phyloP scores from a whole-genome alignment of 768 basidiomycete genomes.

The Psilocybe cyanescens region DNA sequence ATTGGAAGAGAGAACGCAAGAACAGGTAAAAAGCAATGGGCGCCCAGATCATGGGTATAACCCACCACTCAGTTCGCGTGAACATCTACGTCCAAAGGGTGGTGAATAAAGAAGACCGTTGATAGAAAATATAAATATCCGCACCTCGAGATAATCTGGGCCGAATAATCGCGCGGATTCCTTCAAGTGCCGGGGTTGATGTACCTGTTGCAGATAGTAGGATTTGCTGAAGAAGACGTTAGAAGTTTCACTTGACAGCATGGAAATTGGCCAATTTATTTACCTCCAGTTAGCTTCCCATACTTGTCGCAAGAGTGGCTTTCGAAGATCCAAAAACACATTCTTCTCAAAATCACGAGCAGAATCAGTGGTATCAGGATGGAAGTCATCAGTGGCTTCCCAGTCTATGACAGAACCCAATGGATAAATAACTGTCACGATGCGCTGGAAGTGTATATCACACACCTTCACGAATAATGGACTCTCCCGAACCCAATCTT shows the following conservation, averaged over 20 bases:
- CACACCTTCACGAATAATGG: conserved; percentile 79
- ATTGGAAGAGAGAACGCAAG: conserved; percentile 82
- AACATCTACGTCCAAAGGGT: conserved; percentile 50
- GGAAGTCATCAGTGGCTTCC: conserved; percentile 88
- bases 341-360: conserved; percentile 85
- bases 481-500: conserved; percentile 74
- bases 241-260: background rate
- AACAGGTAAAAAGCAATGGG: conserved; percentile 85
- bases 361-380: conserved; percentile 88
- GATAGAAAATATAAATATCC: conserved; percentile 17
- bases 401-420: conserved; percentile 58
- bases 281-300: conserved; percentile 87
- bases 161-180: conserved; percentile 90
- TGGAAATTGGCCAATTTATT: conserved; percentile 20
- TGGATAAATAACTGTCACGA: conserved; percentile 1
- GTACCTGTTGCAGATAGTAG: conserved; percentile 95
- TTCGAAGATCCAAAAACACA: conserved; percentile 88
- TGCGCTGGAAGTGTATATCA: conserved; percentile 17
- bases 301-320: conserved; percentile 85
- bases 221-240: conserved; percentile 64
- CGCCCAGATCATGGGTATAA: conserved; percentile 89
- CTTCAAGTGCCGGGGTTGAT: conserved; percentile 89
- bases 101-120: conserved; percentile 3
- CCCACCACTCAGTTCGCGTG: conserved; percentile 92
- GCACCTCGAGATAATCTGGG: conserved; percentile 77